Base-by-base conservation (phyloP, 75 land plant genomes). In the Sequoiadendron giganteum region DNA sequence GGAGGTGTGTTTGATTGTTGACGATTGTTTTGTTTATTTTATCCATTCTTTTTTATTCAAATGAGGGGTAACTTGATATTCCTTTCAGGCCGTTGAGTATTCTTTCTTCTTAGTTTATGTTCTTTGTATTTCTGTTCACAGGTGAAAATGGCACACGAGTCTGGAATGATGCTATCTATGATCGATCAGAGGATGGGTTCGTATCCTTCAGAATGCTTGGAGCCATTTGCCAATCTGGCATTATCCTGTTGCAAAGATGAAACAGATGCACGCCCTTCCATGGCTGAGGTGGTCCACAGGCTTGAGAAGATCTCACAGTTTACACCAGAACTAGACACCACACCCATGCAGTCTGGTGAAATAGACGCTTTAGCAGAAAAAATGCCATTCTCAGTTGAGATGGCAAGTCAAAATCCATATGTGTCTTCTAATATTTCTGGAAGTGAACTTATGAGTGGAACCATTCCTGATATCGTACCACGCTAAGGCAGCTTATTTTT, bases 121-220 rank as follows among this genome's bases (percentile, higher is more conserved):
- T 61, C 90, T 87, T 2, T n/a, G 83, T 1, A 88, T 83, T 85
- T 88, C 70, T 40, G 16, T 52, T 85, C 28, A 85, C 94, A 97
- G 99, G 99, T 95, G 68, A 92, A 90, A 30, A 55, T 79, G 65
- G 89, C 94, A n/a, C 90, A 90, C 87, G 91, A 92, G 28, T 86
- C 93, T 36, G 99, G 99, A 6, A 88, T 68, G 87, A 54, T 91
- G 34, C 85, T 89, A 85, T 89, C 92, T 13, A 86, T 95, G 42
- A 91, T 98, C 54, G 99, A 98, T 88, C 86, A 76, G 2, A 87
- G 87, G 30, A 92, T 96, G 94, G 94, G 96, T 15, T 87, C 92
- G 11, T 93, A 93, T 55, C 91, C 94, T 49, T 80, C 93, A n/a
- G 95, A 94, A 87, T 95, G 96, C 65, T 34, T 97, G 15, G 92